These are phyloP conservation scores for Blastomyces gilchristii DNA, from an alignment of 2,329 filamentous ascomycete genomes.

Conservation along the genomic window DNA sequence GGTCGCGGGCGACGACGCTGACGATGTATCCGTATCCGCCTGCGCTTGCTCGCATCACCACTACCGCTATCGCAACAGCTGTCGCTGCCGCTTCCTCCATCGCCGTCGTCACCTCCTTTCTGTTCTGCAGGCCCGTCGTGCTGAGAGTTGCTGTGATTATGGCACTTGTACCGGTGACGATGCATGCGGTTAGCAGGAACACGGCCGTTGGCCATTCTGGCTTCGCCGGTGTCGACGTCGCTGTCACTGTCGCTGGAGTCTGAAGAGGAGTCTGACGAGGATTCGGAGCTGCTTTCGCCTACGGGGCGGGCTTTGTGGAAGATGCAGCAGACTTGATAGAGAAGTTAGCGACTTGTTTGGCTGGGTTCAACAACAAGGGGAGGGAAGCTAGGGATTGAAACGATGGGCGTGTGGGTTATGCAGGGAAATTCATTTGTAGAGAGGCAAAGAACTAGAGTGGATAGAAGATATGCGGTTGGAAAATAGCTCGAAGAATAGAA, in stretches of 20 bases:
- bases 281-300: slow-evolving; percentile 64
- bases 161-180: slow-evolving; percentile 10
- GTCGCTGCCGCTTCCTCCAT: neutral
- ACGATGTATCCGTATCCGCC: slow-evolving; percentile 5
- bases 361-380: neutral
- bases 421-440: neutral
- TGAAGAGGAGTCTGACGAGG: slow-evolving; percentile 43
- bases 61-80: neutral
- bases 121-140: slow-evolving; percentile 17
- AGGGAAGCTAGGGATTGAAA: neutral
- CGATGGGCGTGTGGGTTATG: neutral
- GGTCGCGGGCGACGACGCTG: slow-evolving; percentile 24
- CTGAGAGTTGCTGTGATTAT: slow-evolving; percentile 15
- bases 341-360: neutral
- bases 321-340: slow-evolving; percentile 80
- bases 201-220: slow-evolving; percentile 16
- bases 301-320: slow-evolving; percentile 78
- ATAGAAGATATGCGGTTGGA: neutral
- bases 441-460: neutral
- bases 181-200: slow-evolving; percentile 9
- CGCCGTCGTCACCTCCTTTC: neutral
- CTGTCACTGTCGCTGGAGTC: slow-evolving; percentile 36
- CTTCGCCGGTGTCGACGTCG: slow-evolving; percentile 22
- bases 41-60: neutral
- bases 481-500: neutral